These are phyloP conservation scores for Neoboletus brunneissimus DNA, from an alignment of 768 basidiomycete genomes.

Conservation along the genomic window DNA sequence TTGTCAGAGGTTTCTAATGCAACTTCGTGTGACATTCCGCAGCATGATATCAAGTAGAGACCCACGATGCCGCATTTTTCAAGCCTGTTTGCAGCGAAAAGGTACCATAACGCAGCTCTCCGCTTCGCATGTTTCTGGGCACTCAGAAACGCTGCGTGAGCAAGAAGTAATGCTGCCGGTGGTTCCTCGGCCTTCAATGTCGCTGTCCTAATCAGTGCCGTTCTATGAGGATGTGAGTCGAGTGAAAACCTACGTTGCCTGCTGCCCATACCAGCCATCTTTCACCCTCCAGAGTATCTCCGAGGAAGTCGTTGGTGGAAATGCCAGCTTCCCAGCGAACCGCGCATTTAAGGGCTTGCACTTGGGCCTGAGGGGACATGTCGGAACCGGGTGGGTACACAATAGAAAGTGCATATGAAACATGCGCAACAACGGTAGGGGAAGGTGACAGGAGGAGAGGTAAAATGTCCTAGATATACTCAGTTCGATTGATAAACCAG, in stretches of 20 bases:
- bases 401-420: constrained; percentile 53
- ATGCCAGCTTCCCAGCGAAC: constrained; percentile 79
- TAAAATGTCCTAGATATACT: constrained; percentile 66
- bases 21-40: background rate
- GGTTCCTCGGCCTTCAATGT: constrained; percentile 73
- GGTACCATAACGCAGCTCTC: constrained; percentile 77
- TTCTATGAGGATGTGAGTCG: background rate
- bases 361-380: constrained; percentile 57
- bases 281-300: constrained; percentile 64
- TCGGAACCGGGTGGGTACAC: constrained; percentile 46
- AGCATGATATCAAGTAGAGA: constrained; percentile 15
- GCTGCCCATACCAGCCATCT: constrained; percentile 87
- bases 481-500: constrained; percentile 6
- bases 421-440: constrained; percentile 57
- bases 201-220: constrained; percentile 28
- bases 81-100: constrained; percentile 68
- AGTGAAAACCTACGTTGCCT: constrained; percentile 56
- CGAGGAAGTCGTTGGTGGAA: constrained; percentile 53
- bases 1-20: constrained; percentile 76
- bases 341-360: constrained; percentile 65
- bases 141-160: constrained; percentile 75
- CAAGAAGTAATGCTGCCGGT: constrained; percentile 73
- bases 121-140: constrained; percentile 53
- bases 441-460: constrained; percentile 71
- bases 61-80: constrained; percentile 85